Evolutionary conservation across 257 asterid species (phyloP).

Genomic region (Thymus mandschuricus): DNA sequence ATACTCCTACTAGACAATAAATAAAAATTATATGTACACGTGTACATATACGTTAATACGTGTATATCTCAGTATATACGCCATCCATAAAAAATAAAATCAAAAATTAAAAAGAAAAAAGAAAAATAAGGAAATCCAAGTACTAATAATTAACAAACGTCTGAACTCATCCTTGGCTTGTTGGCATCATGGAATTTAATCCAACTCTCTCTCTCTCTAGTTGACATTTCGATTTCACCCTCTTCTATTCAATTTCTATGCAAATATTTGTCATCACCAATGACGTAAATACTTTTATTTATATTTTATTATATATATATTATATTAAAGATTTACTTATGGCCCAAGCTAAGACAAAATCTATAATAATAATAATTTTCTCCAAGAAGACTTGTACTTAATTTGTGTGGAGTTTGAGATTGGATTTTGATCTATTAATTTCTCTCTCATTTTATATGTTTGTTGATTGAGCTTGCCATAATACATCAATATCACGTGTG

Average conservation of each 20-base stretch:
- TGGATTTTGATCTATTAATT: no score
- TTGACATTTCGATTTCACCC: conserved; percentile 21
- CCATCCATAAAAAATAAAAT: not conserved
- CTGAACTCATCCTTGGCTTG: conserved; percentile 13
- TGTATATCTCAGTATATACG: not conserved
- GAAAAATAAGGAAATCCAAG: not conserved
- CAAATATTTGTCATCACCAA: conserved; percentile 12
- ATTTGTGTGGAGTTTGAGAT: no score
- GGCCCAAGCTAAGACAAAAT: not conserved
- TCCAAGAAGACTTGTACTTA: no score
- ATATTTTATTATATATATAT: not conserved
- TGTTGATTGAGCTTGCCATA: no score
- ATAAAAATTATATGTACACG: not conserved
- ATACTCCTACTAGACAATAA: no score
- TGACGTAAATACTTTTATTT: not conserved
- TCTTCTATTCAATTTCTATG: not conserved
- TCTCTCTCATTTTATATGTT: no score
- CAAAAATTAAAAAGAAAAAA: not conserved
- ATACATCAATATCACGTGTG: no score
- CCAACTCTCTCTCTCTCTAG: conserved; percentile 2
- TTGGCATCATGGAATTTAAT: conserved; percentile 20
- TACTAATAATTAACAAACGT: conserved; percentile 9
- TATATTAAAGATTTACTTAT: not conserved
- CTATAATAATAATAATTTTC: no score
- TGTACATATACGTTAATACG: not conserved